Base-by-base conservation (phyloP, 176 grass and related monocot genomes). In the Eragrostis curvula region DNA sequence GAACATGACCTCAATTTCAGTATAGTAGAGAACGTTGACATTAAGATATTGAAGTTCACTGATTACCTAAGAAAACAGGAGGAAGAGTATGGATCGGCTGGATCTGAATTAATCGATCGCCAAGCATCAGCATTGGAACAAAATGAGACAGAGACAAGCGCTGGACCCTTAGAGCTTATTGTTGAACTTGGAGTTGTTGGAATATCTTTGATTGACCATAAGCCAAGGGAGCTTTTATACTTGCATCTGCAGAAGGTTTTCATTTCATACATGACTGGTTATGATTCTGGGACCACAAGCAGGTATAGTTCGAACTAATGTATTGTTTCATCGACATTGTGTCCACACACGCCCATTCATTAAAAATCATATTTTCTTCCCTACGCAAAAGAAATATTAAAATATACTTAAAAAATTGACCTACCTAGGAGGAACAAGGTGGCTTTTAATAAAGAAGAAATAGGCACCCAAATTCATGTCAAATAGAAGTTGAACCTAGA, bases 181-280 rank as follows among this genome's bases (percentile, higher is more conserved):
- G 70, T 98, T 72, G 96, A 95, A 84, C 85, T 98, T 71, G 92
- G 96, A 75, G 88, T 95, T 86, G 87, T 98, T 51, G 96, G 96
- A 80, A 78, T 95, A 68, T 98, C 92, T 84, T 84, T 98, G 83
- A 93, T 98, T 78, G 96, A 98, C 73, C 92, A 98, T 88, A 91
- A 86, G 74, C 96, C 92, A 23, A 93, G 81, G 79, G 96, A 98
- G 57, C 79, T 98, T 85, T 80, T 95, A 66, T 98, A 98, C 84
- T 90, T 98, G 56, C 83, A 89, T 79, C 75, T 98, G 75, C 90
- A 95, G 79, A 95, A 78, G 84, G 90, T 98, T 84, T 95, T 91
- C 46, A 72, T 95, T 67, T 98, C 96, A 49, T 98, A 98, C 84
- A 85, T 87, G 80, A 88, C 88, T 87, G 89, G 92, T 81, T 94